A percentile compares a stretch with the other conserved stretches of the same genome.
These are phyloP conservation scores for Sedum album DNA, from an alignment of 164 flowering plant genomes.

Conservation along the genomic window DNA sequence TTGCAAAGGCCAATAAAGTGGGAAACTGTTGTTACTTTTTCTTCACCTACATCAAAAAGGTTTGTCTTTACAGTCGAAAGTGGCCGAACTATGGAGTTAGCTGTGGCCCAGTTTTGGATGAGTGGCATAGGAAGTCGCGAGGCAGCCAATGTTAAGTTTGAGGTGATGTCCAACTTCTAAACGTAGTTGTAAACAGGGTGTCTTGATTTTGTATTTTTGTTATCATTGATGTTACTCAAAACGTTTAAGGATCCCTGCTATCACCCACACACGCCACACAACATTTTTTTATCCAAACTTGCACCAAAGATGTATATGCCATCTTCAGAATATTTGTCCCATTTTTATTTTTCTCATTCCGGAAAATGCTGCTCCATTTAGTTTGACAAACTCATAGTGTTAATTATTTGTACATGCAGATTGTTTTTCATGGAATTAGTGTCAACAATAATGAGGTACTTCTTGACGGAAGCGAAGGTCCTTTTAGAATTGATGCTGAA, in stretches of 20 bases:
- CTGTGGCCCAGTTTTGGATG: slow-evolving; percentile 92
- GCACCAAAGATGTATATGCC: neutral
- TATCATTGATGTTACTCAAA: neutral
- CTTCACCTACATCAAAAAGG: slow-evolving; percentile 68
- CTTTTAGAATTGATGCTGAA: slow-evolving; percentile 62
- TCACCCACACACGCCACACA: neutral
- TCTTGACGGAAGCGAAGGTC: slow-evolving; percentile 96
- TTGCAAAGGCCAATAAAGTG: slow-evolving; percentile 83
- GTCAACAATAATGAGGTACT: slow-evolving; percentile 52
- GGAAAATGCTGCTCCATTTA: neutral
- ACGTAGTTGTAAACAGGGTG: too few species aligned
- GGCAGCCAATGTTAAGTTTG: slow-evolving; percentile 64
- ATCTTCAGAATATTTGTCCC: neutral
- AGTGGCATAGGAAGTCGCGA: slow-evolving; percentile 93
- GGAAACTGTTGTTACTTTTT: slow-evolving; percentile 69
- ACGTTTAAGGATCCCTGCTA: neutral
- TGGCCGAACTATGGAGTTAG: slow-evolving; percentile 87
- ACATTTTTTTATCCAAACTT: neutral
- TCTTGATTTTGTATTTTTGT: neutral
- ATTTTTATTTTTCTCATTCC: neutral
- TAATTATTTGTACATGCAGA: slow-evolving; percentile 24
- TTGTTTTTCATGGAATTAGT: slow-evolving; percentile 80
- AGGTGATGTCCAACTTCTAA: slow-evolving; percentile 35
- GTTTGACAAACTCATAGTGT: neutral
- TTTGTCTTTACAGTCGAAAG: slow-evolving; percentile 70